These are phyloP conservation scores for Trichocladium antarcticum DNA, from an alignment of 495 filamentous ascomycete genomes.

Conservation along the genomic window DNA sequence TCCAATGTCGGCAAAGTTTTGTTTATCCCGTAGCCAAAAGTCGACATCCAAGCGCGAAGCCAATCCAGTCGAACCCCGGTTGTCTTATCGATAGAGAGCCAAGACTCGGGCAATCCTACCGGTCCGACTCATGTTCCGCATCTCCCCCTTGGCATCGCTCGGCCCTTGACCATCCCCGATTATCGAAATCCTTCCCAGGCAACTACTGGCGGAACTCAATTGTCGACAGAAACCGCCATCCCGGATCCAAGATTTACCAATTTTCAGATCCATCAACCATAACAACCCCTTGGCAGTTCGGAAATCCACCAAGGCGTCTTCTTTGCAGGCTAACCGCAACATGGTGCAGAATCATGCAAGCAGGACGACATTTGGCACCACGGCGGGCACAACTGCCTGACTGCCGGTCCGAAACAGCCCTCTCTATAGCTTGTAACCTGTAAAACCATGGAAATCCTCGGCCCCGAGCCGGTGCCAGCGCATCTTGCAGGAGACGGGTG, in stretches of 20 bases:
- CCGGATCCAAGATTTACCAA: no score
- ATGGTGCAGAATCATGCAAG: no score
- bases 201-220: no score
- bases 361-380: background rate
- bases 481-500: slow-evolving; percentile 30
- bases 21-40: background rate
- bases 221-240: no score
- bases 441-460: slow-evolving; percentile 15
- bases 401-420: slow-evolving; percentile 11
- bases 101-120: background rate
- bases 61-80: background rate
- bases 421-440: slow-evolving; percentile 23
- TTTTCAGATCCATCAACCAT: no score
- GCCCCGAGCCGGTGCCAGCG: slow-evolving; percentile 26
- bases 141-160: no score
- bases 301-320: no score
- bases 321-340: no score
- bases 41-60: background rate
- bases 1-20: background rate
- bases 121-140: background rate
- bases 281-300: no score
- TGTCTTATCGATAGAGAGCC: background rate
- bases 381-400: slow-evolving; percentile 14
- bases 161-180: no score
- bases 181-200: no score